Conservation (phyloP, 1,139 yeast genomes). For the Suhomyces yuchorum region DNA sequence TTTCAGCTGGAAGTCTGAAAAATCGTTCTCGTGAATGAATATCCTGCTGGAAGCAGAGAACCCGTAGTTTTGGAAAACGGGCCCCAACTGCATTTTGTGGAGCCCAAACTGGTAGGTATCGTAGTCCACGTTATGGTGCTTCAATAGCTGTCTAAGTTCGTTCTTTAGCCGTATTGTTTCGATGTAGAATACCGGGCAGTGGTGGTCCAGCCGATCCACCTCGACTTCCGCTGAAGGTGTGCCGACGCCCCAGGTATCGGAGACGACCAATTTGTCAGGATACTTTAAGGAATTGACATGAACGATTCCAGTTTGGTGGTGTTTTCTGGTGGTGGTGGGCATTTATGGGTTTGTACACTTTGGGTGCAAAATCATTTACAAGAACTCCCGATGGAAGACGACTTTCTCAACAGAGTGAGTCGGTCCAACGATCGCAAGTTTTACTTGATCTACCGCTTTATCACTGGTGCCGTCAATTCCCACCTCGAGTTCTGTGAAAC, state of each 20-base stretch:
- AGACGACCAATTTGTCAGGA: neutral
- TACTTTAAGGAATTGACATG: neutral
- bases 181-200: neutral
- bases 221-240: neutral
- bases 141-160: conserved; percentile 13
- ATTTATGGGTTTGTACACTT: neutral
- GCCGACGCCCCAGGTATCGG: neutral
- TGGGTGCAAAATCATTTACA: conserved; percentile 3
- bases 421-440: neutral
- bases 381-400: neutral
- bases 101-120: conserved; percentile 6
- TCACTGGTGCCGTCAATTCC: neutral
- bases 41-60: conserved; percentile 2
- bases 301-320: neutral
- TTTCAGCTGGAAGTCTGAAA: conserved; percentile 19
- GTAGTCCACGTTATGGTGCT: conserved; percentile 1
- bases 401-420: neutral
- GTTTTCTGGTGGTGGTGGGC: neutral
- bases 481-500: neutral
- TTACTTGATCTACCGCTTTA: neutral
- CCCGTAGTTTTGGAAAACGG: neutral
- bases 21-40: conserved; percentile 20
- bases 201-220: neutral
- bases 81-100: neutral
- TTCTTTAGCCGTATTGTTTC: conserved; percentile 13